phyloP scores from a whole-genome alignment of 129 eudicot genomes.

The Centrapalus pauciflorus region DNA sequence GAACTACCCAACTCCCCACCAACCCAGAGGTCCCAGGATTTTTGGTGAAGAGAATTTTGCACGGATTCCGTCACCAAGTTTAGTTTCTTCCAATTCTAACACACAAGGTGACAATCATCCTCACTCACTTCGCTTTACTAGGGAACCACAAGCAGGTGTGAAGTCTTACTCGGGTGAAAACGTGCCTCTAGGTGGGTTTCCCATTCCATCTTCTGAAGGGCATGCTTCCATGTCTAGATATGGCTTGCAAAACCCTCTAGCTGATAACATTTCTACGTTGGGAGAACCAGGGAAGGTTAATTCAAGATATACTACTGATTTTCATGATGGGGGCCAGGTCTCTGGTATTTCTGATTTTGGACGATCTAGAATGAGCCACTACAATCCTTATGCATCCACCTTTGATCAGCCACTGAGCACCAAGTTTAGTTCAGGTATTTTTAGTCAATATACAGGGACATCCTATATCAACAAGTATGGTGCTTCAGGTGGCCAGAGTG shows the following conservation, averaged over 20 bases:
- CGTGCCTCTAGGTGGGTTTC: constrained; percentile 26
- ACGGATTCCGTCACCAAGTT: constrained; percentile 25
- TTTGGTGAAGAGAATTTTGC: constrained; percentile 26
- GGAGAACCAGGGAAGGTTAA: constrained; percentile 34
- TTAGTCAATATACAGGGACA: constrained; percentile 31
- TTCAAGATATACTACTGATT: constrained; percentile 31
- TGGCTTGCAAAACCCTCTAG: constrained; percentile 23
- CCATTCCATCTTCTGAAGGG: constrained; percentile 19
- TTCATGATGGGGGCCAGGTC: constrained; percentile 26
- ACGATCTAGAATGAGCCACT: constrained; percentile 51
- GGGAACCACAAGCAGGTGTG: constrained; percentile 29
- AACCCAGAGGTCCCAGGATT: constrained; percentile 18
- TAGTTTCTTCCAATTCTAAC: constrained; percentile 23
- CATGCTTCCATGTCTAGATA: constrained; percentile 23
- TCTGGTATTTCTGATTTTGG: constrained; percentile 34
- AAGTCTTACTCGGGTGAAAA: constrained; percentile 27
- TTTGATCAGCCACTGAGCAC: constrained; percentile 63
- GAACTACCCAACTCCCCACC: constrained; percentile 34
- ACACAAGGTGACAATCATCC: constrained; percentile 13
- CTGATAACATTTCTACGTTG: constrained; percentile 23
- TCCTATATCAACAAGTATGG: constrained; percentile 31
- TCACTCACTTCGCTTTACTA: constrained; percentile 23
- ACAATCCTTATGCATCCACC: constrained; percentile 80
- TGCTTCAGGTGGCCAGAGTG: constrained; percentile 25
- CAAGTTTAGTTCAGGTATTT: constrained; percentile 42